These are phyloP conservation scores for Malus hybrid DNA, from an alignment of 331 rosid species.

Conservation along the genomic window DNA sequence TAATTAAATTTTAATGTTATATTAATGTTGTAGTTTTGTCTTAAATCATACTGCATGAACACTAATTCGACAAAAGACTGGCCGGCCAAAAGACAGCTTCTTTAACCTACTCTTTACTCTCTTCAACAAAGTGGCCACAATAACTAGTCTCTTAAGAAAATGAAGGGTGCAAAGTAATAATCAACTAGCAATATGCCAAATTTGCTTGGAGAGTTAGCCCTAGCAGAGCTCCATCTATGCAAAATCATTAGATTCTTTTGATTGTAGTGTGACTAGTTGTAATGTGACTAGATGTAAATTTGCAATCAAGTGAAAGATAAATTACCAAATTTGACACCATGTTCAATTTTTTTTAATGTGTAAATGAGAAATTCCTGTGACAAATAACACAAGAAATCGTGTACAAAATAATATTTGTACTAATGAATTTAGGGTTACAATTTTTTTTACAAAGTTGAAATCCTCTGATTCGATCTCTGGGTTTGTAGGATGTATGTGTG, in stretches of 20 bases:
- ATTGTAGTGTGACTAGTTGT: background rate
- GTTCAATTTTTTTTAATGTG: no score
- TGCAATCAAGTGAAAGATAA: no score
- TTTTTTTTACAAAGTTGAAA: no score
- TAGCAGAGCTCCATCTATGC: background rate
- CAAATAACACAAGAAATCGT: no score
- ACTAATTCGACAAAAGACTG: slow-evolving; percentile 59
- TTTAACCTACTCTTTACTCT: slow-evolving; percentile 56
- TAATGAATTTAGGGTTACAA: no score
- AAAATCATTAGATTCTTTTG: background rate
- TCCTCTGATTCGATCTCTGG: no score
- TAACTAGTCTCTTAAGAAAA: background rate
- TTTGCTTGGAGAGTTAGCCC: background rate
- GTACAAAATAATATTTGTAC: no score
- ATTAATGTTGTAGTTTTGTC: slow-evolving; percentile 31
- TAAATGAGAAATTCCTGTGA: no score
- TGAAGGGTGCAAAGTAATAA: background rate
- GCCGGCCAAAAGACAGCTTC: slow-evolving; percentile 89
- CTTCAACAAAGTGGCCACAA: slow-evolving; percentile 9
- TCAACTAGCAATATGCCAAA: slow-evolving; percentile 7
- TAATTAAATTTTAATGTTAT: slow-evolving; percentile 3
- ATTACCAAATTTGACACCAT: background rate
- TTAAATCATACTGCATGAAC: slow-evolving; percentile 34
- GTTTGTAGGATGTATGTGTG: no score
- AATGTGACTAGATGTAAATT: no score